Base-by-base conservation (phyloP, 495 filamentous ascomycete species). In the Xylaria acuta region DNA sequence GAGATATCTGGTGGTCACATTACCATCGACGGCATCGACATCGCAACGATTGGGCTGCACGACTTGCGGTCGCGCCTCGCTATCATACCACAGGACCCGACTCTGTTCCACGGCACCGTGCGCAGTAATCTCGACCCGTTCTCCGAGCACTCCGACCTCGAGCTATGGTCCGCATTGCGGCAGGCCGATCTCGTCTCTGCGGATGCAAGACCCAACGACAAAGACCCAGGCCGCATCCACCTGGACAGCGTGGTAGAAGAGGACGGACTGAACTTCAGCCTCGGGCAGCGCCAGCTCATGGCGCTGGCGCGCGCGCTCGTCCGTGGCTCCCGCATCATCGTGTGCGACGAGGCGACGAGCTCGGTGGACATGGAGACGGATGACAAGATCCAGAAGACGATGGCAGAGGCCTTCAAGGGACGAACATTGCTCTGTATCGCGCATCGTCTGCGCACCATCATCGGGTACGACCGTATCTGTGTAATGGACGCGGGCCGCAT, bases 201-300 rank as follows among this genome's bases (percentile, higher is more conserved):
- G 32, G 86, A 89, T 18, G 82, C 84, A 5, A 81, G 76, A 8
- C 40, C 81, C 34, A 73, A 81, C 40, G 73, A 80, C 41, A 81
- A 77, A 40, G 82, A 83, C 69, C 70, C 82, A 6, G 69, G 64
- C 53, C 89, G 91, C 51, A 92, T 98, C 67, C 92, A 93, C 64
- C 90, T 99, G 45, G 96, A 98, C 78, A 89, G 87, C 14, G 73
- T 88, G 9, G 94, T 98, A n/a, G 94, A 97, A 71, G 95, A 97
- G 76, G 95, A 97, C 83, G 95, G 95, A 0, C 84, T 96, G 49
- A 99, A 98, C 81, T 99, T 97, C 84, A 96, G 93, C 1, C 90
- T 98, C n/a, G 95, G 96, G 1, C 95, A 99, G 82, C 90, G 95
- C 4, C 95, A 99, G 77, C 89, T 98, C 18, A 97, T 99, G 92